Evolutionary conservation across 2,329 filamentous ascomycete genomes (phyloP).

Genomic region (Knoxdaviesia proteae): DNA sequence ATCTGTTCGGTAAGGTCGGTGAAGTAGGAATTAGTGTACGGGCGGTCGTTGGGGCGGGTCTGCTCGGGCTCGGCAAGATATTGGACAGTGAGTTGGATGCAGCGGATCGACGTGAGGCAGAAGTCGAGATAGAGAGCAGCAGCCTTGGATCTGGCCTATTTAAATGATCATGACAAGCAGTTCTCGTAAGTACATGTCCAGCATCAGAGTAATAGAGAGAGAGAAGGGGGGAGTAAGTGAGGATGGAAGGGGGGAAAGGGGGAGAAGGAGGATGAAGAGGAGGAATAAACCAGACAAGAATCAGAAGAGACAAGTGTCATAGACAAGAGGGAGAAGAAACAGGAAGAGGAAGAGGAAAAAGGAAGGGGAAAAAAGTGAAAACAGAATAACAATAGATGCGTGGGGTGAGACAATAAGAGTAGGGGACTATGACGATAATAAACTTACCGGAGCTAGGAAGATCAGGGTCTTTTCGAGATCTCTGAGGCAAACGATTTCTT

Average conservation of each 20-base stretch:
- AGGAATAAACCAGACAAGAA: too few species aligned
- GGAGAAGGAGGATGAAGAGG: too few species aligned
- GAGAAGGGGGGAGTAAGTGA: too few species aligned
- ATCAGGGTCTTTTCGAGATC: conserved; percentile 89
- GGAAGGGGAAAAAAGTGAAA: too few species aligned
- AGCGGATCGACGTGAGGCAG: conserved; percentile 75
- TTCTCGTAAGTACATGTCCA: conserved; percentile 35
- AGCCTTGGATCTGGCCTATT: conserved; percentile 55
- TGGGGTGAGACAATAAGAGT: neutral
- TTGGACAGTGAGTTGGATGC: conserved; percentile 75
- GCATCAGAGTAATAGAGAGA: conserved; percentile 16
- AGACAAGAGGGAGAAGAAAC: too few species aligned
- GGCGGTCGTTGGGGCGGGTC: conserved; percentile 62
- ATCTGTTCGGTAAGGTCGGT: conserved; percentile 93
- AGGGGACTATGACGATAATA: conserved; percentile 10
- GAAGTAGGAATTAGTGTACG: conserved; percentile 92
- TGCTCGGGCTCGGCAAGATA: conserved; percentile 73
- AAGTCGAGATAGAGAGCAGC: conserved; percentile 61
- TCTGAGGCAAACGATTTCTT: conserved; percentile 74
- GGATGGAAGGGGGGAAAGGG: too few species aligned
- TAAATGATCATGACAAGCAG: conserved; percentile 49
- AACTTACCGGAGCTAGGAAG: conserved; percentile 85
- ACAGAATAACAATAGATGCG: too few species aligned
- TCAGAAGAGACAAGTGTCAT: too few species aligned
- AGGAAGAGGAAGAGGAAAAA: too few species aligned